Evolutionary conservation across 257 asterid genomes (phyloP).

Genomic region (Fraxinus cuspidata): DNA sequence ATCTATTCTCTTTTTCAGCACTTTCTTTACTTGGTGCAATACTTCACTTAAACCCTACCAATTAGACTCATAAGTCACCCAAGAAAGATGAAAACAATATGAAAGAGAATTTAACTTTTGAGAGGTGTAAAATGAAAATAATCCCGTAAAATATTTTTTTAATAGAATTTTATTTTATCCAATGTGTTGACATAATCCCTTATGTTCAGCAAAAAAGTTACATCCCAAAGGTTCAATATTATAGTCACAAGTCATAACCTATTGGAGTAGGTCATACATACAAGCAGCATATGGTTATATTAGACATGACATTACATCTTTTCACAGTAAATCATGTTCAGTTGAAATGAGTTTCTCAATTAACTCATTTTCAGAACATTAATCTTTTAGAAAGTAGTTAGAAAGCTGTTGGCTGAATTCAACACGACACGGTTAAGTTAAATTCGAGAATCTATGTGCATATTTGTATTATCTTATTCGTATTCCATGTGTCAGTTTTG

Average conservation of each 20-base stretch:
- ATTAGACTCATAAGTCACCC: background rate
- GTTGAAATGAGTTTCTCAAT: background rate
- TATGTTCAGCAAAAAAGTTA: background rate
- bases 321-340: background rate
- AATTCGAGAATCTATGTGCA: background rate
- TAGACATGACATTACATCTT: background rate
- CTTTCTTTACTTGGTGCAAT: background rate
- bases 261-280: background rate
- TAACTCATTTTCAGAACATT: background rate
- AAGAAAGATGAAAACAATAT: background rate
- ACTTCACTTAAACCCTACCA: background rate
- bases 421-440: background rate
- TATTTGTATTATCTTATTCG: background rate
- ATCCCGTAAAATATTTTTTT: background rate
- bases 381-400: background rate
- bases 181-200: background rate
- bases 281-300: background rate
- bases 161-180: background rate
- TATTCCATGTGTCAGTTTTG: background rate
- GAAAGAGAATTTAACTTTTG: background rate
- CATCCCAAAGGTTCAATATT: background rate
- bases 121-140: background rate
- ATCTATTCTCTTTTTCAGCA: background rate
- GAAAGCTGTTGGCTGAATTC: constrained; percentile 1
- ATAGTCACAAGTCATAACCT: background rate